phyloP scores from a whole-genome alignment of 2,329 filamentous ascomycete species.

The Arthrobotrys sinensis region DNA sequence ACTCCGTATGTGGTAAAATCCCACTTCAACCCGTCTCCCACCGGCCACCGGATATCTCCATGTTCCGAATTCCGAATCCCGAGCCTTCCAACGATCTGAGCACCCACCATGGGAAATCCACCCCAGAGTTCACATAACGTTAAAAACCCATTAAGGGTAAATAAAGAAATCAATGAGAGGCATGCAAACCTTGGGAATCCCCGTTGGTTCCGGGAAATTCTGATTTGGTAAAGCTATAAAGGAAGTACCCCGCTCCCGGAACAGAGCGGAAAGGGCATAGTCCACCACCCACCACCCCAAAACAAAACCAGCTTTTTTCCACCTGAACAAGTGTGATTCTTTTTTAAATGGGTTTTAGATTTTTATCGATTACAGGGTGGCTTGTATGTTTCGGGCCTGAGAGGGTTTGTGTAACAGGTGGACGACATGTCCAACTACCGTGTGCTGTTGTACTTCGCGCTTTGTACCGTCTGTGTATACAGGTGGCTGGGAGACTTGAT shows the following conservation, averaged over 20 bases:
- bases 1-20: slow-evolving; percentile 11
- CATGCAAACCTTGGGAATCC: neutral
- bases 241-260: slow-evolving; percentile 42
- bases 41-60: slow-evolving; percentile 33
- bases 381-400: slow-evolving; percentile 28
- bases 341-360: neutral
- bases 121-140: slow-evolving; percentile 5
- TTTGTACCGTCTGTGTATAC: slow-evolving; percentile 1
- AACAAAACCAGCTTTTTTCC: neutral
- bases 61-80: slow-evolving; percentile 29
- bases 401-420: slow-evolving; percentile 24
- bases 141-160: neutral
- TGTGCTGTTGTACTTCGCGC: neutral
- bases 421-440: slow-evolving; percentile 21
- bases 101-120: neutral
- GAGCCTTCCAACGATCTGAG: slow-evolving; percentile 5
- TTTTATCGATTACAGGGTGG: slow-evolving; percentile 22
- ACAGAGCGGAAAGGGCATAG: slow-evolving; percentile 37
- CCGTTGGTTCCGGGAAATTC: slow-evolving; percentile 7
- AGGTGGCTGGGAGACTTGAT: neutral
- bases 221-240: neutral
- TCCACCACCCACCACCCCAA: neutral
- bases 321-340: neutral
- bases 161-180: neutral
- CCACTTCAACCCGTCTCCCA: neutral